Evolutionary conservation across 495 filamentous ascomycete species (phyloP).

Genomic region (Neurospora hispaniola): DNA sequence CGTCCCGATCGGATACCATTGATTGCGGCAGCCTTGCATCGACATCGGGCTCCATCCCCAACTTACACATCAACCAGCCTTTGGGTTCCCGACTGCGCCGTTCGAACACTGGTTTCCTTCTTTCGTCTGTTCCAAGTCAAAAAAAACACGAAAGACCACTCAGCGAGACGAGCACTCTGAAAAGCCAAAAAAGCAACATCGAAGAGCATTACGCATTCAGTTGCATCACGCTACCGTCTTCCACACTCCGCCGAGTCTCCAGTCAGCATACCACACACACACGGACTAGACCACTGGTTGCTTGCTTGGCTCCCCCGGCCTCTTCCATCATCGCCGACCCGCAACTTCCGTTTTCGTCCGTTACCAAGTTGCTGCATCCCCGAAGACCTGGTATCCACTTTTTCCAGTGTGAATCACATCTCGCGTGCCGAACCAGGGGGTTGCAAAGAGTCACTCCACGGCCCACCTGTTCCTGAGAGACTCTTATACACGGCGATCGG

Average conservation of each 20-base stretch:
- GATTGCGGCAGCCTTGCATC: conserved; percentile 1
- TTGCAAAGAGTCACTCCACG: conserved; percentile 38
- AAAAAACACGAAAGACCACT: not conserved
- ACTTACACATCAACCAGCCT: not conserved
- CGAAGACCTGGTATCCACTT: conserved; percentile 11
- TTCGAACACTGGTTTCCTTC: not conserved
- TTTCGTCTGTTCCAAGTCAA: not conserved
- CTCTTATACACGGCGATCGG: conserved; percentile 17
- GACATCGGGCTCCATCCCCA: not conserved
- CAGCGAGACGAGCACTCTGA: not conserved
- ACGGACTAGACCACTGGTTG: not conserved
- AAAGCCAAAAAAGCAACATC: not conserved
- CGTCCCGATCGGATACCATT: not conserved
- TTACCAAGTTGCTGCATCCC: conserved; percentile 9
- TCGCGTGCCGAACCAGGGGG: conserved; percentile 27
- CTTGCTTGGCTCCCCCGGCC: conserved; percentile 12
- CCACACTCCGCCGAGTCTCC: not conserved
- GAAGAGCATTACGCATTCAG: not conserved
- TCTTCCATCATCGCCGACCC: conserved; percentile 6
- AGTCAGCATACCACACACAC: not conserved
- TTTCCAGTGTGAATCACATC: conserved; percentile 20
- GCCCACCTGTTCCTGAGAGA: conserved; percentile 31
- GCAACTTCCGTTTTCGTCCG: conserved; percentile 14
- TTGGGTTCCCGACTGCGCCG: not conserved
- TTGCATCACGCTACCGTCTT: conserved; percentile 2